Evolutionary conservation across 345 rosid genomes (phyloP), one percentile per base, ranked within the genome.

Genomic region (Ceriops tagal): DNA sequence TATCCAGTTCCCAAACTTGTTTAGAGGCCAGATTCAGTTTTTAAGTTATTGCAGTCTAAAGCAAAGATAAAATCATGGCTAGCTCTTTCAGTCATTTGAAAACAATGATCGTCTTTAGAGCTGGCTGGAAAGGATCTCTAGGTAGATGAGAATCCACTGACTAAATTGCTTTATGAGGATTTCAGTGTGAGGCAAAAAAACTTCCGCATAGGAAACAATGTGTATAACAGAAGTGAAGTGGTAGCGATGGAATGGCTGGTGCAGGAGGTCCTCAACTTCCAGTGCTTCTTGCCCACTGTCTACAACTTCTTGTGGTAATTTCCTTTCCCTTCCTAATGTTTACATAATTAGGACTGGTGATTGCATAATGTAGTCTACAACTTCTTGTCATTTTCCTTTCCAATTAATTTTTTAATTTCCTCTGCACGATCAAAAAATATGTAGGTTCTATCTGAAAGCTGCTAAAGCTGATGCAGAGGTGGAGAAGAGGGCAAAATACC

Each of bases 161-260:
- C n/a, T 68, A 15, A 59, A 28, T 31, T 57, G 49, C 63, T 31
- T 71, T 15, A 13, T 46, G 59, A 35, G 59, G 26, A 51, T 43
- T 22, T 59, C 84, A 92, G 97, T 72, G 82, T 93, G 64, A 82
- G 92, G 65, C 83, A 87, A 86, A 85, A 66, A 74, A 82, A 67
- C 69, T 88, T 88, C 84, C 52, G 43, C 72, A 59, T 92, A 53
- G 89, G 83, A 61, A 78, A 68, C 62, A 80, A 77, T 62, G 79
- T 57, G 65, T 89, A 85, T 76, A 81, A 86, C 80, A 79, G 89
- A 74, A 75, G 74, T 43, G 97, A 93, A 85, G 96, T 93, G 51
- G 96, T 91, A 61, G 97, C 96, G 75, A 89, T 93, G 98, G 98
- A 91, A 70, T 93, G 98, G 98, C 72, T 93, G 75, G 86, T 93